These are phyloP conservation scores for Fagus sylvatica DNA, from an alignment of 306 rosid species.

Conservation along the genomic window DNA sequence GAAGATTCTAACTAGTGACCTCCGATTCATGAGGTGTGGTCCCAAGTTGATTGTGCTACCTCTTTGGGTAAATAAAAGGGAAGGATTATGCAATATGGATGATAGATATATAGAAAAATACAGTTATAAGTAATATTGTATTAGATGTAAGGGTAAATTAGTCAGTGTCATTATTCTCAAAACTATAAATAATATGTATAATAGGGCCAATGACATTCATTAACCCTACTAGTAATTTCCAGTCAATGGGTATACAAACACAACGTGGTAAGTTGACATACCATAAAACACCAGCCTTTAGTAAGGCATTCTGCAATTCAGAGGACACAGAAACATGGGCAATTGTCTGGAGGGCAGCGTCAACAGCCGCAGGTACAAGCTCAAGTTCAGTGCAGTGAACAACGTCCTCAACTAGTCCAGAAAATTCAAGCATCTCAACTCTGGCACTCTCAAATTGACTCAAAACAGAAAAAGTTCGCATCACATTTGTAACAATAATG, in stretches of 20 bases:
- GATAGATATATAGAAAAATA: background rate
- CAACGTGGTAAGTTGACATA: slow-evolving; percentile 29
- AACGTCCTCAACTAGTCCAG: slow-evolving; percentile 86
- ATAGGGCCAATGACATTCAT: too few species aligned
- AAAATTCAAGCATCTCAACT: slow-evolving; percentile 75
- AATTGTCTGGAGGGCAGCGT: slow-evolving; percentile 86
- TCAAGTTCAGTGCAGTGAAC: slow-evolving; percentile 98
- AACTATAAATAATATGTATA: too few species aligned
- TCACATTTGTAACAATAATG: slow-evolving; percentile 81
- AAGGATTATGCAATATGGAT: background rate
- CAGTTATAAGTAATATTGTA: too few species aligned
- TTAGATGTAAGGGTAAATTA: too few species aligned
- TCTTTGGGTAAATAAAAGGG: background rate
- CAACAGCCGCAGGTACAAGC: slow-evolving; percentile 82
- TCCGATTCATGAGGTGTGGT: too few species aligned
- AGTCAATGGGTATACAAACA: too few species aligned
- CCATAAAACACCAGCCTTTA: slow-evolving; percentile 95
- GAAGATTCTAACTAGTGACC: too few species aligned
- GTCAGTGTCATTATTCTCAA: too few species aligned
- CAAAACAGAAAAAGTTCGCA: slow-evolving; percentile 85
- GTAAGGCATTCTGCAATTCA: slow-evolving; percentile 81
- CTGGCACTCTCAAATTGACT: slow-evolving; percentile 92
- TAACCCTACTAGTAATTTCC: too few species aligned
- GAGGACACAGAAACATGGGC: slow-evolving; percentile 87
- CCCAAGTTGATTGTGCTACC: too few species aligned